phyloP scores from a whole-genome alignment of 106 monocot species.

The Allium sativum region DNA sequence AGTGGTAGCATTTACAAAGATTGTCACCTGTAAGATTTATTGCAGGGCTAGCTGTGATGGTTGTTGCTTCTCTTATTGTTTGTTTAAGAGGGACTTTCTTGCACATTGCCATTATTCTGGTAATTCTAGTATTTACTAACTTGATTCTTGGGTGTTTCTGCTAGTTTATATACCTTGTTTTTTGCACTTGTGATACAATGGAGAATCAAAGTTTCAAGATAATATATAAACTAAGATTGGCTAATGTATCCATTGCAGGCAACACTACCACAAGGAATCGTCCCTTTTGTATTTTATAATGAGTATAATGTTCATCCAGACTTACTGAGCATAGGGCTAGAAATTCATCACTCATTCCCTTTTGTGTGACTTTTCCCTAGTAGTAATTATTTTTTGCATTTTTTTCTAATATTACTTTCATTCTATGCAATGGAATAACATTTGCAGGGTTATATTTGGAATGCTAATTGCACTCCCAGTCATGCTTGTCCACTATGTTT shows the following conservation, averaged over 20 bases:
- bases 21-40: slow-evolving; percentile 18
- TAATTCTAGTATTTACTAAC: too few species aligned
- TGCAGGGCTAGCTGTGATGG: slow-evolving; percentile 20
- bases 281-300: slow-evolving; percentile 22
- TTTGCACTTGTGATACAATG: not conserved
- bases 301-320: slow-evolving; percentile 27
- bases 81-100: slow-evolving; percentile 16
- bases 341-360: not conserved
- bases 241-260: slow-evolving; percentile 8
- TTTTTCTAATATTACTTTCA: not conserved
- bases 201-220: too few species aligned
- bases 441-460: slow-evolving; percentile 37
- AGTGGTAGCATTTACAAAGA: slow-evolving; percentile 14
- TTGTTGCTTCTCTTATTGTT: slow-evolving; percentile 12
- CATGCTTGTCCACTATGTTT: slow-evolving; percentile 29
- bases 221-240: not conserved
- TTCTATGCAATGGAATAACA: not conserved
- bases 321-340: slow-evolving; percentile 20
- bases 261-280: slow-evolving; percentile 21
- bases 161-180: too few species aligned
- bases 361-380: not conserved
- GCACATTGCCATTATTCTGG: slow-evolving; percentile 21
- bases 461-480: slow-evolving; percentile 48
- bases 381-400: not conserved
- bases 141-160: not conserved